Base-by-base conservation (phyloP, 73 alveolate genomes). In the Paramecium sonneborni region DNA sequence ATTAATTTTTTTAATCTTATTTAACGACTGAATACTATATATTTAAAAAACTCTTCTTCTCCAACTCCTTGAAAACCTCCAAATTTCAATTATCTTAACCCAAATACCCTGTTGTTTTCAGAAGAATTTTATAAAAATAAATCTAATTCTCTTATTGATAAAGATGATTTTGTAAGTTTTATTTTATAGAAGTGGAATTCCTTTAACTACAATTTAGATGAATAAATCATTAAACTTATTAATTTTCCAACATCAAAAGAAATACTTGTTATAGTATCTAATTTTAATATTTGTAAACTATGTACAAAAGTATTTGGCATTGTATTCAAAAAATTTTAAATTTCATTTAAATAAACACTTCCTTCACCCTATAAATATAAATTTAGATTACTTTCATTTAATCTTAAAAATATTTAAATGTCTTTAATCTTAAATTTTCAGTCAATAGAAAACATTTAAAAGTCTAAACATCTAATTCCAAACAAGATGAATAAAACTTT, bases 31-130 rank as follows among this genome's bases (percentile, higher is more conserved):
- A 72, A 38, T 12, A 72, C 86, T 72, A 72, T 35, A n/a, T 72
- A 38, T 35, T 72, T 35, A 30, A 72, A 72, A 72, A 72, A 35
- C 24, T 72, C 55, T 18, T 72, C 57, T 35, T 38, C 86, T 35
- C 86, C 86, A 28, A 32, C 35, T 8, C 57, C 44, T 35, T 30
- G 14, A n/a, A 72, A 34, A 72, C 35, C 86, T 28, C 86, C 86
- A 72, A 72, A 72, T 32, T 72, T 72, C 14, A 72, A 72, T 72
- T 3, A 35, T 72, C 44, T 34, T 72, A 72, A 72, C 1, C 58
- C 21, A 4, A 72, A 35, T 26, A 62, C 18, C 11, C 44, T 34
- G 18, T 30, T 21, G 6, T 5, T 4, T 32, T 72, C 32, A 35
- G 5, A 18, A 0, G 9, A 3, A 1, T 72, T 35, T 32, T 34